Conservation (phyloP, 2,329 filamentous ascomycete genomes). For the Diatrype stigma region DNA sequence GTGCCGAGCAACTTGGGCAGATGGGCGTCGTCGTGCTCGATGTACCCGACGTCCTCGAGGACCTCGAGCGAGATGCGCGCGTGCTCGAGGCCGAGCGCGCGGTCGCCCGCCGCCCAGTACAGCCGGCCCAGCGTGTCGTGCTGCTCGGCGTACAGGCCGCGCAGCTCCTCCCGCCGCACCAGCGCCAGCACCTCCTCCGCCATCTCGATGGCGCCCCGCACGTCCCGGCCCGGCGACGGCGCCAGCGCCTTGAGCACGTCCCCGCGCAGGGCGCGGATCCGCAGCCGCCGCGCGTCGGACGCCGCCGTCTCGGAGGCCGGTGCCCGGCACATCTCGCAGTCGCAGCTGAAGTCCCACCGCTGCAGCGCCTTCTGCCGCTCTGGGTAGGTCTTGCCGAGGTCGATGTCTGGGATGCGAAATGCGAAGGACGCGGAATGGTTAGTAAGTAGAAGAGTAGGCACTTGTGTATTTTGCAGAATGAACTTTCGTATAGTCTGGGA, state of each 20-base stretch:
- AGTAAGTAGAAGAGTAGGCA: too few species aligned
- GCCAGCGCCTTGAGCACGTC: slow-evolving; percentile 22
- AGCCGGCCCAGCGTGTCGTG: slow-evolving; percentile 31
- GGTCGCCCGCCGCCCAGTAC: slow-evolving; percentile 26
- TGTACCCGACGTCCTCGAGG: slow-evolving; percentile 26
- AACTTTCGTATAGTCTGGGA: not conserved
- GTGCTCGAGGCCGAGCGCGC: slow-evolving; percentile 22
- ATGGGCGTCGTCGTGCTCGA: slow-evolving; percentile 13
- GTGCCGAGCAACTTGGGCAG: slow-evolving; percentile 14
- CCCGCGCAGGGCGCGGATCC: slow-evolving; percentile 22
- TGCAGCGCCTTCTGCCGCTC: slow-evolving; percentile 22
- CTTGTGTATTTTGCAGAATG: not conserved
- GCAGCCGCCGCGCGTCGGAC: slow-evolving; percentile 27
- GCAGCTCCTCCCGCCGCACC: slow-evolving; percentile 25
- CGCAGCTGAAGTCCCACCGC: slow-evolving; percentile 31
- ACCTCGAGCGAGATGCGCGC: slow-evolving; percentile 25
- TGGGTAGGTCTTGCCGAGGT: slow-evolving; percentile 22
- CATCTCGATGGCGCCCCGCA: slow-evolving; percentile 20
- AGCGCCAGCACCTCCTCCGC: slow-evolving; percentile 24
- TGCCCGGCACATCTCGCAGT: slow-evolving; percentile 28
- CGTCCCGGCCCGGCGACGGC: not conserved
- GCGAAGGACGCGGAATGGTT: not conserved
- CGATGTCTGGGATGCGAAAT: slow-evolving; percentile 23
- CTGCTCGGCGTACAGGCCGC: slow-evolving; percentile 27
- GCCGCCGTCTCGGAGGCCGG: slow-evolving; percentile 17